Evolutionary conservation across 768 basidiomycete species (phyloP).

Genomic region (Agrocybe pediades): DNA sequence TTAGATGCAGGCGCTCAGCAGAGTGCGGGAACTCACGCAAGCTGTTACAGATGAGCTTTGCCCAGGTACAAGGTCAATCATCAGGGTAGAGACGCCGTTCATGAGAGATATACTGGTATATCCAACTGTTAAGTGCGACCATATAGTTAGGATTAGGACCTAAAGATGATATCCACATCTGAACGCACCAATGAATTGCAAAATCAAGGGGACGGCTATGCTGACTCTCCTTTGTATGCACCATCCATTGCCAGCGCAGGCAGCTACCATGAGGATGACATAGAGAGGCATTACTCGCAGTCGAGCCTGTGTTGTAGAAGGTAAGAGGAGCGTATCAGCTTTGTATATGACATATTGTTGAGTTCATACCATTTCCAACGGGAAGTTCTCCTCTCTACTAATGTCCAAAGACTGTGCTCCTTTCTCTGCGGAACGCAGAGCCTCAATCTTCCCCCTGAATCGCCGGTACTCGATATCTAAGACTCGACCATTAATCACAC

Average conservation of each 20-base stretch:
- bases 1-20: background rate
- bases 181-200: constrained; percentile 39
- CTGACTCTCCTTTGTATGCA: constrained; percentile 48
- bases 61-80: constrained; percentile 63
- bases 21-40: constrained; percentile 49
- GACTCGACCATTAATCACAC: constrained; percentile 57
- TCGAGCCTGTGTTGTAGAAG: constrained; percentile 39
- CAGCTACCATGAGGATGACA: constrained; percentile 36
- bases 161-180: background rate
- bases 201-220: constrained; percentile 54
- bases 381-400: constrained; percentile 42
- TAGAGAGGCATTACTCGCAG: constrained; percentile 47
- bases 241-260: constrained; percentile 63
- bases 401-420: constrained; percentile 9
- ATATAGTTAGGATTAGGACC: background rate
- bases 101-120: constrained; percentile 44
- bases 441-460: constrained; percentile 34
- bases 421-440: background rate
- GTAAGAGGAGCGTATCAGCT: constrained; percentile 22
- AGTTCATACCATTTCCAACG: constrained; percentile 49
- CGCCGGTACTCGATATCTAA: constrained; percentile 65
- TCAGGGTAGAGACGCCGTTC: constrained; percentile 61
- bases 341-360: background rate
- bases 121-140: constrained; percentile 47
- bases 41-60: constrained; percentile 72